phyloP scores from a whole-genome alignment of 108 stramenopile genomes.

The Cyclotella choctawhatcheeana region DNA sequence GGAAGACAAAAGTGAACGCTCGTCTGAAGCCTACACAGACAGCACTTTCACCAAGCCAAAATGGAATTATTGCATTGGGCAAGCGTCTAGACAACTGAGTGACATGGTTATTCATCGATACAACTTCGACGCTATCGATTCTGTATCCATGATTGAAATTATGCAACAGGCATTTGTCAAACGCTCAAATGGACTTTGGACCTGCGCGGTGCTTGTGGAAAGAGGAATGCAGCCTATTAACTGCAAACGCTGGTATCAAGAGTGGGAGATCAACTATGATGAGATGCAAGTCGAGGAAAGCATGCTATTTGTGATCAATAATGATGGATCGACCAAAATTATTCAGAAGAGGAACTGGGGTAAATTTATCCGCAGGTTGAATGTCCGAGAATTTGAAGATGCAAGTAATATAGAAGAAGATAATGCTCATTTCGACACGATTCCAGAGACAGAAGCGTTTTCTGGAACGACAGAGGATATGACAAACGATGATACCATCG shows the following conservation, averaged over 20 bases:
- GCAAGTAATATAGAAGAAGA: background rate
- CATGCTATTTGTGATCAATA: slow-evolving; percentile 27
- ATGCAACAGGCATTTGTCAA: slow-evolving; percentile 24
- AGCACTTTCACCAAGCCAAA: background rate
- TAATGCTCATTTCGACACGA: background rate
- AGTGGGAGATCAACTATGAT: slow-evolving; percentile 5
- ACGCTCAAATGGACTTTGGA: slow-evolving; percentile 27
- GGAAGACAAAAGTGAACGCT: background rate
- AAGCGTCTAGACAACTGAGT: slow-evolving; percentile 12
- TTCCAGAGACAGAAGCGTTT: background rate
- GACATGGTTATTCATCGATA: slow-evolving; percentile 26
- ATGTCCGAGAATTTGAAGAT: background rate
- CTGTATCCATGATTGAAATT: slow-evolving; percentile 9
- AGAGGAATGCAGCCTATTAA: slow-evolving; percentile 21
- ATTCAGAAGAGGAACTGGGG: slow-evolving; percentile 12
- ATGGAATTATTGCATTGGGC: slow-evolving; percentile 9
- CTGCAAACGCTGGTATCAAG: slow-evolving; percentile 3
- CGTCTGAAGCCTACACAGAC: background rate
- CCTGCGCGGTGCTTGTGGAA: slow-evolving; percentile 22
- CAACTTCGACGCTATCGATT: slow-evolving; percentile 8
- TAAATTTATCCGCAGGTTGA: slow-evolving; percentile 16
- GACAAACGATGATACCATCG: background rate
- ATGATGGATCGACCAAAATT: slow-evolving; percentile 28
- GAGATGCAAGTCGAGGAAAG: slow-evolving; percentile 20
- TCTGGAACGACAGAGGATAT: background rate